Evolutionary conservation across 805 yeast species (phyloP), one percentile per base, ranked within the genome.

Genomic region (Alloascoidea hylecoeti): DNA sequence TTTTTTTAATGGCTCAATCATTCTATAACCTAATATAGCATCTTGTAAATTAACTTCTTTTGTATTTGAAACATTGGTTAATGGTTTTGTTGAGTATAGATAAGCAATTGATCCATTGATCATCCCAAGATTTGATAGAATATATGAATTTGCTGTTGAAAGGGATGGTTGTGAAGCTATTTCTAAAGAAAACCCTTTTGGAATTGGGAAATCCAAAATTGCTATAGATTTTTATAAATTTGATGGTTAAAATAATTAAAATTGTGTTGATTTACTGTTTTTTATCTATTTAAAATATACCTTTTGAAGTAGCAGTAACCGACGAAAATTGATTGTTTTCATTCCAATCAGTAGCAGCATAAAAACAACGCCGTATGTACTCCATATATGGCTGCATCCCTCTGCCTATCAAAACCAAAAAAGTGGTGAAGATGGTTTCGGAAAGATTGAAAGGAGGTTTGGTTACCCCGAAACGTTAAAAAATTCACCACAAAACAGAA

Each of bases 321-420:
- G 78, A 74, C 38, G 85, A 78, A 50, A 80, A 85, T 27, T 81
- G 69, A 54, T 80, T 80, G 45, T 82, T 84, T 41, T 72, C 71
- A 47, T 78, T 75, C 96, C 96, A 88, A 3, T 68, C 68, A 1
- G 94, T 76, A 16, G 78, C 55, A 30, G 63, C 57, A 53, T 78
- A 72, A 58, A 82, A 89, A 46, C 82, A 71, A 56, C 70, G 66
- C 47, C 78, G 78, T 19, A 89, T 70, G 55, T 78, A 80, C 48
- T 89, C 95, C 95, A 89, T 85, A 60, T 81, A 88, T 34, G 73
- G 69, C 43, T 76, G 63, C 96, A 85, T 85, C 34, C 28, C n/a
- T n/a, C n/a, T n/a, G n/a, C n/a, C n/a, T n/a, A n/a, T n/a, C n/a
- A n/a, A n/a, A n/a, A n/a, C n/a, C n/a, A n/a, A n/a, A n/a, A n/a